Percentiles rank a stretch among this genome's conserved stretches.
These are phyloP conservation scores for Phoma herbarum DNA, from an alignment of 2,329 filamentous ascomycete species.

Conservation along the genomic window DNA sequence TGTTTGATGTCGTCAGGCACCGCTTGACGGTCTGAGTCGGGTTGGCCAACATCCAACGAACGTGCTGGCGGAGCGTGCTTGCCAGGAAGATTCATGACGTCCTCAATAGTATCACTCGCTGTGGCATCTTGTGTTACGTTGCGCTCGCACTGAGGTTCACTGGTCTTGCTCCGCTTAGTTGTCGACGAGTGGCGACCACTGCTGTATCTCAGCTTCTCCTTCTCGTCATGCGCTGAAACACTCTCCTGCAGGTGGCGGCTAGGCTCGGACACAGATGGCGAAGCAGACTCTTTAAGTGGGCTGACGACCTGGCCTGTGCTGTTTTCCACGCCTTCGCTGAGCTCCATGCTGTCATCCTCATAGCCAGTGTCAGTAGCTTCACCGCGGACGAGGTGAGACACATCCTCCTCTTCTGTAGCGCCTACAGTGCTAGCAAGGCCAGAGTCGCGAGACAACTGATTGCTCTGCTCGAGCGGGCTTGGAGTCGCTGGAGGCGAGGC, in stretches of 20 bases:
- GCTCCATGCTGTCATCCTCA: slow-evolving; percentile 30
- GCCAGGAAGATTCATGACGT: not conserved
- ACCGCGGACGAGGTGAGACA: slow-evolving; percentile 3
- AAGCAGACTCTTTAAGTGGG: not conserved
- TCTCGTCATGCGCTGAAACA: slow-evolving; percentile 10
- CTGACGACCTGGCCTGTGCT: not conserved
- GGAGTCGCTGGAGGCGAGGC: slow-evolving; percentile 1
- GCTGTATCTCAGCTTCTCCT: slow-evolving; percentile 3
- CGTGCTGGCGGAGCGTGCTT: not conserved
- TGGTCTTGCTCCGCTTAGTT: not conserved
- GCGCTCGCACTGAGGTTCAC: not conserved
- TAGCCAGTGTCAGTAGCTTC: slow-evolving; percentile 25
- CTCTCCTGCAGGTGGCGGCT: slow-evolving; percentile 8
- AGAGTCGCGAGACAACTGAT: not conserved
- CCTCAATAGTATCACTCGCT: not conserved
- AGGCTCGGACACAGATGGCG: not conserved
- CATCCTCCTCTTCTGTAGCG: not conserved
- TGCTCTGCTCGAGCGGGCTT: not conserved
- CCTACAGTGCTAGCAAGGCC: not conserved
- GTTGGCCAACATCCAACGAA: not conserved
- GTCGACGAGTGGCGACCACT: not conserved
- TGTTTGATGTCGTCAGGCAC: slow-evolving; percentile 1
- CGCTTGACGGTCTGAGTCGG: not conserved
- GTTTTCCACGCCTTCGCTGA: slow-evolving; percentile 16
- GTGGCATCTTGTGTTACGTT: not conserved